phyloP scores from a whole-genome alignment of 441 rosid genomes.

The Eruca vesicaria region DNA sequence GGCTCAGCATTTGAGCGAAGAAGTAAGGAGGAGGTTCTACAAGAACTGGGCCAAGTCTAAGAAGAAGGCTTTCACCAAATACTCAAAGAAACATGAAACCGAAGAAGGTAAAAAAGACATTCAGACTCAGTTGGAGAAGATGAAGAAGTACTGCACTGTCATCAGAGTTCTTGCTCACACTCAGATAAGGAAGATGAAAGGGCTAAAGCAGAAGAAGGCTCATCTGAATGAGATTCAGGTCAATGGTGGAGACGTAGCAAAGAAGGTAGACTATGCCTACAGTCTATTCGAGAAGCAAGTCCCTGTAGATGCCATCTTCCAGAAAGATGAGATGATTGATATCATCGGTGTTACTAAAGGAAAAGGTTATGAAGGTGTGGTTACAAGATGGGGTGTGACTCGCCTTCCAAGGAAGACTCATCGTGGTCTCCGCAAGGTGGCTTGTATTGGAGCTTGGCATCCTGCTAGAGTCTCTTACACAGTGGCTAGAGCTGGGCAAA shows the following conservation, averaged over 20 bases:
- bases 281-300: conserved; percentile 63
- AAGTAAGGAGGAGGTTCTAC: conserved; percentile 62
- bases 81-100: conserved; percentile 49
- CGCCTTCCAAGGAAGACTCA: conserved; percentile 76
- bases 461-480: conserved; percentile 77
- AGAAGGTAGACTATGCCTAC: conserved; percentile 61
- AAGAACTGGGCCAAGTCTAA: conserved; percentile 70
- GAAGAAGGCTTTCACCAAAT: conserved; percentile 61
- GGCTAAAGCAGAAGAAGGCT: conserved; percentile 70
- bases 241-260: conserved; percentile 57
- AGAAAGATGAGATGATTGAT: conserved; percentile 75
- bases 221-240: conserved; percentile 70
- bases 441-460: conserved; percentile 80
- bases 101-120: conserved; percentile 54
- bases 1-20: conserved; percentile 71
- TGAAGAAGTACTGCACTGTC: conserved; percentile 61
- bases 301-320: conserved; percentile 58
- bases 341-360: conserved; percentile 67
- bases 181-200: conserved; percentile 64
- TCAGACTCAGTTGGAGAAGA: conserved; percentile 54
- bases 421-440: conserved; percentile 71
- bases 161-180: conserved; percentile 70
- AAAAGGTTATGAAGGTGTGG: conserved; percentile 71
- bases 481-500: conserved; percentile 72
- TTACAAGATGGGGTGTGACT: conserved; percentile 72